These are phyloP conservation scores for Pleurotus platypus DNA, from an alignment of 768 basidiomycete genomes.

Conservation along the genomic window DNA sequence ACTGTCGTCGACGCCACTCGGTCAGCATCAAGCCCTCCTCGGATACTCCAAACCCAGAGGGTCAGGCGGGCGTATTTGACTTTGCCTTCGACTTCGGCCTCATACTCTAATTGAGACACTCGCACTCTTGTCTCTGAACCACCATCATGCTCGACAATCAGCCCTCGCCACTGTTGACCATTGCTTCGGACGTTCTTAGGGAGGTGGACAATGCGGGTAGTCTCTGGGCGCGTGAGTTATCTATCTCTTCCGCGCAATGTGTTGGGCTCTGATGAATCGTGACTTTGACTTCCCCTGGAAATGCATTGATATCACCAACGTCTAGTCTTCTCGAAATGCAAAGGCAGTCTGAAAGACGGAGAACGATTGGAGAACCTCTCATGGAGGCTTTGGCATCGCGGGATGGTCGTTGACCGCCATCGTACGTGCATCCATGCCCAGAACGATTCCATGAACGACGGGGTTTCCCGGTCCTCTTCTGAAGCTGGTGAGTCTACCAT, in stretches of 20 bases:
- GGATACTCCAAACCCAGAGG: not conserved
- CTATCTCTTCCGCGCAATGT: not conserved
- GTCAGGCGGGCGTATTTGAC: constrained; percentile 4
- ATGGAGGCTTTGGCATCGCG: constrained; percentile 81
- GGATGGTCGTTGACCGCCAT: constrained; percentile 35
- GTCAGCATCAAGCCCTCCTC: not conserved
- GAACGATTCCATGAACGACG: constrained; percentile 12
- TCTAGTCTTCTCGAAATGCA: constrained; percentile 83
- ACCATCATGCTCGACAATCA: constrained; percentile 45
- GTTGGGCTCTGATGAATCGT: no score
- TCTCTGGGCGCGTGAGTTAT: constrained; percentile 63
- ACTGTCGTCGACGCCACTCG: not conserved
- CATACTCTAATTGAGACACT: not conserved
- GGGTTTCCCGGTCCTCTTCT: not conserved
- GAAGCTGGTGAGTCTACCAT: not conserved
- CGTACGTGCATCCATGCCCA: constrained; percentile 15
- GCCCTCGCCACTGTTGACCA: constrained; percentile 62
- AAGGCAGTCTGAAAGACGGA: constrained; percentile 76
- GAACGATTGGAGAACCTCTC: constrained; percentile 81
- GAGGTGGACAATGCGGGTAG: constrained; percentile 66
- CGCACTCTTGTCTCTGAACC: not conserved
- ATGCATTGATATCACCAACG: no score
- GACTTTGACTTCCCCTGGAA: no score
- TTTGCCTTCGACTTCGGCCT: not conserved
- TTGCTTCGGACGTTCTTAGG: constrained; percentile 62